These are phyloP conservation scores for Delphinella strobiligena DNA, from an alignment of 2,329 filamentous ascomycete species.

Conservation along the genomic window DNA sequence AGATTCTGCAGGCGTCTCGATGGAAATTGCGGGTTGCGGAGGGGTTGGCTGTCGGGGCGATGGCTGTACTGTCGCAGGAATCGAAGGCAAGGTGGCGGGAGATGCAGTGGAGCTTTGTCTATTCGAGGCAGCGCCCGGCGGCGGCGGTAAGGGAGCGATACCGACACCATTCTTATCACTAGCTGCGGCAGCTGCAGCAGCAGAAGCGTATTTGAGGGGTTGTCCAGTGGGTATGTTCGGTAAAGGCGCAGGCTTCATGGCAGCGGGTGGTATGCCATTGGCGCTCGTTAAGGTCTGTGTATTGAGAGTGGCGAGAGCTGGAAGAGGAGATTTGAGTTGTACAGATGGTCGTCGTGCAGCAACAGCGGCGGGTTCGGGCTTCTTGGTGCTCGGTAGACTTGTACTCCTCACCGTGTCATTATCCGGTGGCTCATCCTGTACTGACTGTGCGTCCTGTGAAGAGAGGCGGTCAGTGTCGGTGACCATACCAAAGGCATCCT, in stretches of 20 bases:
- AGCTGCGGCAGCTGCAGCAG: constrained; percentile 83
- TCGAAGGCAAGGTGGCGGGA: constrained; percentile 37
- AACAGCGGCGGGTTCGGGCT: constrained; percentile 43
- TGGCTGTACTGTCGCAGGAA: constrained; percentile 31
- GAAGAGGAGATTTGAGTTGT: constrained; percentile 86
- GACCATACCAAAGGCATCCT: constrained; percentile 71
- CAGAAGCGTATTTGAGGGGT: constrained; percentile 91
- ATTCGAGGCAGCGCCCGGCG: constrained; percentile 49
- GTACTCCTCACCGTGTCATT: constrained; percentile 23
- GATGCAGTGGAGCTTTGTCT: constrained; percentile 48
- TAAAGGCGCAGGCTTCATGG: constrained; percentile 85
- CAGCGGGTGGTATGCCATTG: constrained; percentile 45
- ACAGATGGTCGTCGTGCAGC: constrained; percentile 64
- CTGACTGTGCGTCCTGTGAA: constrained; percentile 88
- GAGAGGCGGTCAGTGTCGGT: constrained; percentile 76
- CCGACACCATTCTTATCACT: constrained; percentile 81
- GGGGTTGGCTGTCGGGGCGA: constrained; percentile 18
- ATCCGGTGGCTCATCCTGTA: constrained; percentile 75
- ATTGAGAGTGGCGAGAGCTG: constrained; percentile 83
- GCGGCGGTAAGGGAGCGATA: constrained; percentile 85
- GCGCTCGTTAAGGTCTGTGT: constrained; percentile 52
- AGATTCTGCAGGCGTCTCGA: constrained; percentile 15
- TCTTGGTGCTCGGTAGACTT: not conserved
- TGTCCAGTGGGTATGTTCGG: constrained; percentile 79
- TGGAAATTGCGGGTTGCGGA: constrained; percentile 14